phyloP scores from a whole-genome alignment of 2,329 filamentous ascomycete species.

The Pseudogymnoascus sp. region DNA sequence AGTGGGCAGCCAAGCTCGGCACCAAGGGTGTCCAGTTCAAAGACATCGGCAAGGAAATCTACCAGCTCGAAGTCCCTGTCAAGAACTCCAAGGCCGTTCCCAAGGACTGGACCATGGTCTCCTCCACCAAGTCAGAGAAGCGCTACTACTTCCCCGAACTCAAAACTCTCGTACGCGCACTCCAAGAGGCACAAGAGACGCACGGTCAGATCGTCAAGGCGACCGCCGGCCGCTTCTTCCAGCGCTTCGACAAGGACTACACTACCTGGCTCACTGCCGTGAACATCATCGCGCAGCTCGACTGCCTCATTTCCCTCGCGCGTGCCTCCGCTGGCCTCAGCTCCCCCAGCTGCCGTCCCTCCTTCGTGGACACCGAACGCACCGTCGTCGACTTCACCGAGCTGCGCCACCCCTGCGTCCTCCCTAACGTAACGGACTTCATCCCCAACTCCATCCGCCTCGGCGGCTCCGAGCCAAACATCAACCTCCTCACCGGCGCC shows the following conservation, averaged over 20 bases:
- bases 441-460: constrained; percentile 92
- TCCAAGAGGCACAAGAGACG: constrained; percentile 91
- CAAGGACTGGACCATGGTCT: constrained; percentile 91
- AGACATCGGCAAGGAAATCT: constrained; percentile 93
- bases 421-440: constrained; percentile 82
- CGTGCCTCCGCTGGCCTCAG: constrained; percentile 80
- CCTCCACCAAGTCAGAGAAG: constrained; percentile 80
- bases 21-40: constrained; percentile 65
- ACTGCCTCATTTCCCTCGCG: constrained; percentile 89
- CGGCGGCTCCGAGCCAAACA: constrained; percentile 73
- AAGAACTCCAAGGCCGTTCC: constrained; percentile 65
- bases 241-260: constrained; percentile 83
- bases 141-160: constrained; percentile 89
- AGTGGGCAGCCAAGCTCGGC: constrained; percentile 65
- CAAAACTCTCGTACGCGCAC: constrained; percentile 69
- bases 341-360: constrained; percentile 77
- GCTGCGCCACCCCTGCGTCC: constrained; percentile 90
- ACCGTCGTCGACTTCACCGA: constrained; percentile 89
- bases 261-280: constrained; percentile 81
- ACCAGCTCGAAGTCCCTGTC: constrained; percentile 89
- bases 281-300: constrained; percentile 81
- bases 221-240: constrained; percentile 74
- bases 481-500: constrained; percentile 87
- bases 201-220: constrained; percentile 88
- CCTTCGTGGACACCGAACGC: constrained; percentile 78